Evolutionary conservation across 2,329 filamentous ascomycete genomes (phyloP).

Genomic region (Emergomyces orientalis): DNA sequence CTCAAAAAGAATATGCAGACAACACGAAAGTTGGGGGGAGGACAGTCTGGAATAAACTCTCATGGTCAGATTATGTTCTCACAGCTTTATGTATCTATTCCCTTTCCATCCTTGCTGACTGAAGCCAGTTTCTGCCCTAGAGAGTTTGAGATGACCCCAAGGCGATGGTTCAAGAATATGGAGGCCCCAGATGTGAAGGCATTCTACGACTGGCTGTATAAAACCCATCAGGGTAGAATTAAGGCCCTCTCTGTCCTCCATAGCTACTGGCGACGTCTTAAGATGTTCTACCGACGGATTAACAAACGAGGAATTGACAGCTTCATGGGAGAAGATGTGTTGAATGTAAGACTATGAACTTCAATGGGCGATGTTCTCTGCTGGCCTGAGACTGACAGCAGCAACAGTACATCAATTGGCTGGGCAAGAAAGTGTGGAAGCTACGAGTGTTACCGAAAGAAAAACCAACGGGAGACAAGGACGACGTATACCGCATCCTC

Average conservation of each 20-base stretch:
- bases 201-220: slow-evolving; percentile 5
- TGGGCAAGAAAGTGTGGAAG: slow-evolving; percentile 1
- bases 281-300: background rate
- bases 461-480: slow-evolving; percentile 3
- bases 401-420: slow-evolving; percentile 3
- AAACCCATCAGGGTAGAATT: background rate
- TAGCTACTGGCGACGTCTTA: slow-evolving; percentile 6
- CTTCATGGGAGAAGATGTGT: background rate
- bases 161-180: background rate
- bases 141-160: slow-evolving; percentile 4
- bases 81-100: too few species aligned
- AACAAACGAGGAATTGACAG: background rate
- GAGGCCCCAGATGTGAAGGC: slow-evolving; percentile 6
- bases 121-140: background rate
- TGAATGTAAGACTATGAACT: slow-evolving; percentile 1
- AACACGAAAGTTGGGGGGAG: too few species aligned
- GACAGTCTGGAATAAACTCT: too few species aligned
- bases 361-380: too few species aligned
- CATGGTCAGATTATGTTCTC: too few species aligned
- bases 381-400: too few species aligned
- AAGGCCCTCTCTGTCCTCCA: slow-evolving; percentile 3
- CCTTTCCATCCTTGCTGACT: too few species aligned
- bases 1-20: too few species aligned
- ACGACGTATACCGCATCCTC: background rate
- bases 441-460: background rate